Base-by-base conservation (phyloP, 179 eudicot genomes). In the Actinidia polygama region DNA sequence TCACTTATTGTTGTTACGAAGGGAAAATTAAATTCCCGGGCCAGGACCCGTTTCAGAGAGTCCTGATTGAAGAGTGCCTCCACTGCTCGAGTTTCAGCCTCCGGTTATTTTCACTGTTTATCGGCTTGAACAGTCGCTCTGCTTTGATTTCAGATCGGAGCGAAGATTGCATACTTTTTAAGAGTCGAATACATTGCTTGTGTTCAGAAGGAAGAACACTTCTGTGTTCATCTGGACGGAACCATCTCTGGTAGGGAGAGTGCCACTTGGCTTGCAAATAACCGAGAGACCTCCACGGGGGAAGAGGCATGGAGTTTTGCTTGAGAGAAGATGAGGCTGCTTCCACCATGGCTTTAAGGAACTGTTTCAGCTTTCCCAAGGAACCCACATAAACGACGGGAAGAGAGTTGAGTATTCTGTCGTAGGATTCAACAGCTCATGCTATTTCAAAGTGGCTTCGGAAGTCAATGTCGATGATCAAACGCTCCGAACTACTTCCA, bases 371-470 rank as follows among this genome's bases (percentile, higher is more conserved):
- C 85, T 91, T 95, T 10, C 89, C 77, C 40, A 88, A 61, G 5
- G 99, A 84, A 53, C 99, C 99, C 46, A 93, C 93, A 49, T 89
- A 94, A 53, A 90, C 90, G 40, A 90, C 90, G 0, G 97, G 99
- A 69, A 95, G 98, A 19, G 95, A 88, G 80, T 90, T 90, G 81
- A 93, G 83, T 49, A 95, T 92, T 80, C 86, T 86, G 67, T 93
- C 92, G 10, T 95, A 95, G 59, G 97, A 90, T 16, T 93, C 87
- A 58, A 95, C 95, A 14, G 99, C 97, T 89, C 99, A 86, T 2
- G 97, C 98, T 73, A 95, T 95, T 83, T 95, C 98, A 85, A 95
- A 95, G 80, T 95, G 97, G 92, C 96, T 93, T 50, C 94, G 87
- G 75, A 95, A 95, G 77, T 94, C 98, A 1, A 95, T 85, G 73